Evolutionary conservation across 805 yeast genomes (phyloP), one percentile per base, ranked within the genome.

Genomic region (Yamadazyma akitaensis): DNA sequence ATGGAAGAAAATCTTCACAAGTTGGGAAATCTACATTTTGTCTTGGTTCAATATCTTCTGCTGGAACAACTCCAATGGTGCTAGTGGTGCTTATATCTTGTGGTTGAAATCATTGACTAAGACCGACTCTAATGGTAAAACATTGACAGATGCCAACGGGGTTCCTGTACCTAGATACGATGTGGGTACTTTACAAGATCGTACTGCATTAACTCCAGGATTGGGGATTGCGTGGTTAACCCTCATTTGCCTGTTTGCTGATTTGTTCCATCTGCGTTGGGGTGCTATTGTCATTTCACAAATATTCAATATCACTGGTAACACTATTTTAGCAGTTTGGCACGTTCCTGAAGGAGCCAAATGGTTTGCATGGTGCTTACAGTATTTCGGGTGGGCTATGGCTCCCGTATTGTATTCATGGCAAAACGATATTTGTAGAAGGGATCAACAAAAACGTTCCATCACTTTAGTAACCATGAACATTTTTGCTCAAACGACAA

Each of bases 331-430:
- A 52, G 81, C 82, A 5, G 74, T 73, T 37, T 82, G 87, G 87
- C 62, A 80, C 51, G 79, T 82, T 25, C 71, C 81, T 0, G 68
- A 68, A 36, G 48, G 68, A n/a, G 80, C 85, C 13, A 80, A 82
- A 61, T 81, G 86, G 85, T 80, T 74, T 66, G 87, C 81, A 0
- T 82, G 77, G 59, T 68, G 80, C 55, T 68, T 77, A 41, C 80
- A 78, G 17, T 82, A 81, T 56, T 79, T 79, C 60, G 77, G 82
- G 12, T 81, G 84, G 75, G 77, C 85, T 14, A 78, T 78, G 60
- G 80, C 85, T 2, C 82, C 86, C 0, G 81, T 81, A 40, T 62
- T 80, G 41, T 78, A 81, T 68, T 73, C 83, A 1, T 74, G 77
- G 69, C 77, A 77, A 46, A 76, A 76, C 54, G 86, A 81, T 61